A percentile compares a stretch with the other conserved stretches of the same genome.
phyloP scores from a whole-genome alignment of 495 filamentous ascomycete species.

The Neurospora sp. region DNA sequence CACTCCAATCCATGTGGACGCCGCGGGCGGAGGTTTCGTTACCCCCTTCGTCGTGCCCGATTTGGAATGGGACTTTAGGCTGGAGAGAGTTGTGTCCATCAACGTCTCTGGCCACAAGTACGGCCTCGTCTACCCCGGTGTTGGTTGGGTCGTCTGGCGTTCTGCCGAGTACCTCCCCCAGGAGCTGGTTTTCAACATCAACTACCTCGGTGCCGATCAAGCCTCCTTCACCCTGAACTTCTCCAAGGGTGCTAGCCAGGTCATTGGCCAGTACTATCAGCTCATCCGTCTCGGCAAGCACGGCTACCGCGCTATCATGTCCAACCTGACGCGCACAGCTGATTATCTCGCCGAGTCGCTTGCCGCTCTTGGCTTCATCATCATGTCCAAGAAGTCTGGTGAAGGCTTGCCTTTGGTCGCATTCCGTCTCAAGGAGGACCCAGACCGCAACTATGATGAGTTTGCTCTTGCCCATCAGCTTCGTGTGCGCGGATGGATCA shows the following conservation, averaged over 20 bases:
- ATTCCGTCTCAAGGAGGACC: conserved; percentile 48
- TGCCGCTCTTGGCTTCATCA: conserved; percentile 64
- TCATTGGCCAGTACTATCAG: conserved; percentile 95
- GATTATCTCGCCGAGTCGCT: conserved; percentile 68
- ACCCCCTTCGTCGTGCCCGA: conserved; percentile 77
- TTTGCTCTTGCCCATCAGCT: conserved; percentile 74
- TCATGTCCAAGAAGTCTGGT: conserved; percentile 69
- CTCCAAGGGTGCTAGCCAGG: conserved; percentile 81
- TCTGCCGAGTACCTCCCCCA: conserved; percentile 72
- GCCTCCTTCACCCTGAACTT: conserved; percentile 98
- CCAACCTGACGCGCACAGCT: conserved; percentile 70
- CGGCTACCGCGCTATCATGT: conserved; percentile 80
- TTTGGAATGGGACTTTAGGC: conserved; percentile 78
- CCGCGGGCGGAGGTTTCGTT: conserved; percentile 83
- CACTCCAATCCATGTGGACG: conserved; percentile 82
- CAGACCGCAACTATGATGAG: conserved; percentile 66
- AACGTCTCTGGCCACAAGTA: conserved; percentile 88
- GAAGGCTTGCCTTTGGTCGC: conserved; percentile 77
- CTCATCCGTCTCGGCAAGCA: conserved; percentile 84
- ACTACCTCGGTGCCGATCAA: conserved; percentile 90
- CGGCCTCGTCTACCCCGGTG: conserved; percentile 74
- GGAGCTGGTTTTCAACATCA: conserved; percentile 95
- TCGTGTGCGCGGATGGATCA: conserved; percentile 75
- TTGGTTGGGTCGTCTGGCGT: conserved; percentile 89
- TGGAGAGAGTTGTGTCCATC: conserved; percentile 79